Evolutionary conservation across 495 filamentous ascomycete species (phyloP).

Genomic region (Tuber calosporum): DNA sequence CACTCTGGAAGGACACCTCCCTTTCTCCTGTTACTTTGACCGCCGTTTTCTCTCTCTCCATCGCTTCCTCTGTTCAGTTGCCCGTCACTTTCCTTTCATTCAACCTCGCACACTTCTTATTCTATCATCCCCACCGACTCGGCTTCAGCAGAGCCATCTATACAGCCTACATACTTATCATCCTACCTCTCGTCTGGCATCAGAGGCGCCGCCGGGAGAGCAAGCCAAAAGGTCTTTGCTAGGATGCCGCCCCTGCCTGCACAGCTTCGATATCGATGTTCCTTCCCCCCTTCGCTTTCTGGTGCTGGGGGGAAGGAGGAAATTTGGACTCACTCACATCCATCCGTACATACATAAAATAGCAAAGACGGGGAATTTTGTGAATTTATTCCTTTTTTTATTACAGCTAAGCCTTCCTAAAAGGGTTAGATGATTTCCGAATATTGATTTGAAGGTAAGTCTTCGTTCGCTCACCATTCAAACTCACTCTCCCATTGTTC

Average conservation of each 20-base stretch:
- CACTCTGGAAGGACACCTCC: slow-evolving; percentile 9
- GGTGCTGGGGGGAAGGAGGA: slow-evolving; percentile 26
- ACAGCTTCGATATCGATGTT: slow-evolving; percentile 20
- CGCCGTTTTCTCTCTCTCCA: slow-evolving; percentile 24
- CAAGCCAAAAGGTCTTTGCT: slow-evolving; percentile 5
- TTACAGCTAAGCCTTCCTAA: slow-evolving; percentile 28
- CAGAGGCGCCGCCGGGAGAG: background rate
- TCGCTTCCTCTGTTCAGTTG: slow-evolving; percentile 22
- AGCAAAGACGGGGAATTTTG: slow-evolving; percentile 25
- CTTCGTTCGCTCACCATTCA: slow-evolving; percentile 36
- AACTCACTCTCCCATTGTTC: slow-evolving; percentile 13
- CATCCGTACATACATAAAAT: slow-evolving; percentile 36
- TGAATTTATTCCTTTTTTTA: slow-evolving; percentile 13
- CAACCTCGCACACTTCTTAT: slow-evolving; percentile 12
- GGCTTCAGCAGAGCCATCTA: slow-evolving; percentile 10
- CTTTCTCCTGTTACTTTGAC: slow-evolving; percentile 25
- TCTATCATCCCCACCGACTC: slow-evolving; percentile 17
- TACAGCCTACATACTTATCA: background rate
- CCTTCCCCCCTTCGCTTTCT: slow-evolving; percentile 27
- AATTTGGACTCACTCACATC: slow-evolving; percentile 34
- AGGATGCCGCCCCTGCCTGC: slow-evolving; percentile 38
- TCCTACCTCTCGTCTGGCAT: background rate
- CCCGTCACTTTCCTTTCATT: slow-evolving; percentile 27
- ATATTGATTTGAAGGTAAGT: slow-evolving; percentile 33
- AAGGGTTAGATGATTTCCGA: slow-evolving; percentile 28